Evolutionary conservation across 257 asterid genomes (phyloP).

Genomic region (Fraxinus cuspidata): DNA sequence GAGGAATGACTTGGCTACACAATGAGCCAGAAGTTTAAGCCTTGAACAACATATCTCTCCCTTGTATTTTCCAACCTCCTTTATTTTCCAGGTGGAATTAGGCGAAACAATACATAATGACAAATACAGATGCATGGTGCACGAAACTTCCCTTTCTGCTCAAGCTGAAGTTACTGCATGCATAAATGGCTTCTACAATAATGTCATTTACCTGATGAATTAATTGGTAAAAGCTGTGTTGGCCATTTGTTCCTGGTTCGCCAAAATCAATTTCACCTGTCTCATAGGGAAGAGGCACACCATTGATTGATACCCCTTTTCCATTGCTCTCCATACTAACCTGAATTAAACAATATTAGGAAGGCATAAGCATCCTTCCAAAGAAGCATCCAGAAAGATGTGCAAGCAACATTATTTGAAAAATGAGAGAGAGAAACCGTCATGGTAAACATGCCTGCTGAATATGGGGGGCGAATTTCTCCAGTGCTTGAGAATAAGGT

Average conservation of each 20-base stretch:
- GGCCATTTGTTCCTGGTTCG: constrained; percentile 99
- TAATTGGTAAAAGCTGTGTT: constrained; percentile 98
- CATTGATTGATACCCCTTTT: constrained; percentile 95
- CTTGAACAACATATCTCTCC: background rate
- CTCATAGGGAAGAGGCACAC: constrained; percentile 87
- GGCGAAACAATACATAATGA: constrained; percentile 18
- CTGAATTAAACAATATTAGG: constrained; percentile 37
- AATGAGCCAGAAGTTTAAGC: background rate
- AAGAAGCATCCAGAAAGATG: constrained; percentile 3
- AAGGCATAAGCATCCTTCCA: constrained; percentile 8
- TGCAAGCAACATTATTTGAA: constrained; percentile 23
- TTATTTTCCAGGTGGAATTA: constrained; percentile 3
- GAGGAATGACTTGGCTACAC: background rate
- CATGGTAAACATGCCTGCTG: constrained; percentile 74
- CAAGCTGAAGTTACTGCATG: background rate
- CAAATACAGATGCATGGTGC: constrained; percentile 20
- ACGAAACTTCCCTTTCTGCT: constrained; percentile 10
- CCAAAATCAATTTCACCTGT: constrained; percentile 99
- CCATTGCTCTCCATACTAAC: constrained; percentile 99
- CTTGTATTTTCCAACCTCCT: background rate
- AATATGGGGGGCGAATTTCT: constrained; percentile 93
- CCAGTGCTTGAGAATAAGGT: constrained; percentile 98
- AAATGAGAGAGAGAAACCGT: background rate
- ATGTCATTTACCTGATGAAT: constrained; percentile 83
- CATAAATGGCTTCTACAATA: constrained; percentile 8